Evolutionary conservation across 73 alveolate species (phyloP), one percentile per base, ranked within the genome.

Genomic region (Symbiodinium natans): DNA sequence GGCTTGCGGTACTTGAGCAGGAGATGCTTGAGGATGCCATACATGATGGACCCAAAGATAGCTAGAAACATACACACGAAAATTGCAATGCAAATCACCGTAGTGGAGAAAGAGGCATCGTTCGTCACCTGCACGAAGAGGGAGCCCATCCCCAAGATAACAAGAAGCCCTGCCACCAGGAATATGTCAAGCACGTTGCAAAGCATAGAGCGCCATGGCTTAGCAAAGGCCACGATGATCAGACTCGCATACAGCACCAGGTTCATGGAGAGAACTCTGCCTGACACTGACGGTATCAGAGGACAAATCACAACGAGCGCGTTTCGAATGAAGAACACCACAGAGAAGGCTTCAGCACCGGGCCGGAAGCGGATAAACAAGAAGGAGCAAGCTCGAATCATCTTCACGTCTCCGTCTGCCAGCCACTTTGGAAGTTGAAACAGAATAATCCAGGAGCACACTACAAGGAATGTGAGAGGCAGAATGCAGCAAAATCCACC

Each of bases 351-450:
- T n/a, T 83, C 92, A 29, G 92, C 92, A 2, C 92, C 92, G 1
- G 92, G 92, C 46, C 92, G 92, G 77, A 83, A 83, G 74, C 92
- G 74, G 13, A 83, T 46, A 34, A 83, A 42, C 73, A 83, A 77
- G 36, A 83, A 83, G 75, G 92, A 83, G 36, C 92, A 83, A 36
- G 92, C 41, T 15, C 92, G 92, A 77, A 83, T 42, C 40, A 83
- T 31, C 36, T 36, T 34, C 92, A 83, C 77, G 73, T 83, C 92
- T 6, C 92, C 92, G 73, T 82, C 40, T 17, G 92, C 92, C 21
- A 82, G 39, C 92, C 92, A 82, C 63, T 39, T 40, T 25, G 92
- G 92, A 63, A 82, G 41, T n/a, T 82, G 63, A 40, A 82, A 63
- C 92, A 82, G 40, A 23, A 71, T 82, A 33, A 82, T 25, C 41